These are phyloP conservation scores for Aureobasidium pullulans DNA, from an alignment of 2,329 filamentous ascomycete genomes.

Conservation along the genomic window DNA sequence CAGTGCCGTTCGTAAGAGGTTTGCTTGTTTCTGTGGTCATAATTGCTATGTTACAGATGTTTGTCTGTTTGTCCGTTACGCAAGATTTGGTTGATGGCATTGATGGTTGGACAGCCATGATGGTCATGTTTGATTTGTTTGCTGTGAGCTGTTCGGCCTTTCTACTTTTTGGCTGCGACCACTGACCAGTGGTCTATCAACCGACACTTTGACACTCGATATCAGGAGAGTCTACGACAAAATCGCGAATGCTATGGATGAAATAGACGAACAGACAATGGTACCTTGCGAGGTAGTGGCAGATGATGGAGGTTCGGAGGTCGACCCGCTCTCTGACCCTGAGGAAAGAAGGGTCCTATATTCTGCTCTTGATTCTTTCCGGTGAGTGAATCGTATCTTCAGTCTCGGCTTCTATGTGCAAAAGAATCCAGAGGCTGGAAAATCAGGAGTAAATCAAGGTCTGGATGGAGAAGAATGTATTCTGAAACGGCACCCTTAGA, in stretches of 20 bases:
- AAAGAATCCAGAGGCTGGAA: background rate
- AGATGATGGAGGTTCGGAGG: slow-evolving; percentile 51
- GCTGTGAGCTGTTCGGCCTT: background rate
- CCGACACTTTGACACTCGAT: background rate
- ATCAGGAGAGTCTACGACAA: too few relatives aligned
- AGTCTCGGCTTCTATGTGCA: background rate
- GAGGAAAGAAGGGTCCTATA: slow-evolving; percentile 77
- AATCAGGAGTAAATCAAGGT: background rate
- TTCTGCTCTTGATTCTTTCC: slow-evolving; percentile 79
- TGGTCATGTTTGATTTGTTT: slow-evolving; percentile 11
- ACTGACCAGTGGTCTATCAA: background rate
- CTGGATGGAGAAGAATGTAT: background rate
- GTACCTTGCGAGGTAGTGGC: background rate
- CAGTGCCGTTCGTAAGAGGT: slow-evolving; percentile 22
- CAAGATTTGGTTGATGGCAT: background rate
- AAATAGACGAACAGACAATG: background rate
- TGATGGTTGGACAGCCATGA: background rate
- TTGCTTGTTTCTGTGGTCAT: slow-evolving; percentile 6
- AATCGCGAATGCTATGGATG: background rate
- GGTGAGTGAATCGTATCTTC: slow-evolving; percentile 47
- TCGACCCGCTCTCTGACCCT: slow-evolving; percentile 61
- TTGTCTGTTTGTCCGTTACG: background rate
- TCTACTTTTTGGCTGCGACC: background rate
- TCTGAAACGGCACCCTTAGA: slow-evolving; percentile 17
- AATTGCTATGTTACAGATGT: background rate